phyloP scores from a whole-genome alignment of 805 yeast genomes.

The Pichia cephalocereana region DNA sequence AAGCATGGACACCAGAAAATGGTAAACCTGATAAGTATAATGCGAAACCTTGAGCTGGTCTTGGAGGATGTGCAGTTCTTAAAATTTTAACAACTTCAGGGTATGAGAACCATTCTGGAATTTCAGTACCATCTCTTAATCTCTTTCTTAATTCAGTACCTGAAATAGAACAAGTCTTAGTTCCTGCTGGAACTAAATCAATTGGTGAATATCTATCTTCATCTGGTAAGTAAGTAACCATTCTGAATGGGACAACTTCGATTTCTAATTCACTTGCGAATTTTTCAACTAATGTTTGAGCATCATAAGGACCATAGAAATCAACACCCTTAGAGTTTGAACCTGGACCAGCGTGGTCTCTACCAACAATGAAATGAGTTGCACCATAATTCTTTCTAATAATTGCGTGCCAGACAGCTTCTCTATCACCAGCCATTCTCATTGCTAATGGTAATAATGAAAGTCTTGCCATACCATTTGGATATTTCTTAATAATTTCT shows the following conservation, averaged over 20 bases:
- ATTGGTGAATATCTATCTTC: constrained; percentile 93
- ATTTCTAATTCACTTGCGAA: constrained; percentile 73
- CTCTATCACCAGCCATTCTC: constrained; percentile 99
- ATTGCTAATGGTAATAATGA: constrained; percentile 88
- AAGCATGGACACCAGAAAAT: constrained; percentile 50
- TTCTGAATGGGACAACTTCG: constrained; percentile 90
- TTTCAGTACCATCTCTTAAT: constrained; percentile 74
- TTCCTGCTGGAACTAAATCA: constrained; percentile 75
- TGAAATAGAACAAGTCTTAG: constrained; percentile 73
- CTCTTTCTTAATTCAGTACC: constrained; percentile 92
- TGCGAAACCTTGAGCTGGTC: constrained; percentile 82
- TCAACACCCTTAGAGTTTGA: constrained; percentile 79
- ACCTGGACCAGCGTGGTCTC: constrained; percentile 99
- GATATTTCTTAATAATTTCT: constrained; percentile 86
- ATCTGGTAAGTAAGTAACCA: constrained; percentile 94
- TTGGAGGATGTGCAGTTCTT: constrained; percentile 89
- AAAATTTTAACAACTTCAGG: constrained; percentile 91
- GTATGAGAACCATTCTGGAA: constrained; percentile 96
- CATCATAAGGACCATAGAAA: constrained; percentile 95
- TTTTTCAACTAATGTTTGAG: constrained; percentile 77
- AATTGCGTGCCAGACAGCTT: constrained; percentile 97
- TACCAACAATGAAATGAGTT: constrained; percentile 93
- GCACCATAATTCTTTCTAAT: constrained; percentile 96
- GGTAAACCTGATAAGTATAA: constrained; percentile 54
- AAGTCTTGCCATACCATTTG: constrained; percentile 85